These are phyloP conservation scores for Colletotrichum endophyticum DNA, from an alignment of 2,329 filamentous ascomycete genomes.

Conservation along the genomic window DNA sequence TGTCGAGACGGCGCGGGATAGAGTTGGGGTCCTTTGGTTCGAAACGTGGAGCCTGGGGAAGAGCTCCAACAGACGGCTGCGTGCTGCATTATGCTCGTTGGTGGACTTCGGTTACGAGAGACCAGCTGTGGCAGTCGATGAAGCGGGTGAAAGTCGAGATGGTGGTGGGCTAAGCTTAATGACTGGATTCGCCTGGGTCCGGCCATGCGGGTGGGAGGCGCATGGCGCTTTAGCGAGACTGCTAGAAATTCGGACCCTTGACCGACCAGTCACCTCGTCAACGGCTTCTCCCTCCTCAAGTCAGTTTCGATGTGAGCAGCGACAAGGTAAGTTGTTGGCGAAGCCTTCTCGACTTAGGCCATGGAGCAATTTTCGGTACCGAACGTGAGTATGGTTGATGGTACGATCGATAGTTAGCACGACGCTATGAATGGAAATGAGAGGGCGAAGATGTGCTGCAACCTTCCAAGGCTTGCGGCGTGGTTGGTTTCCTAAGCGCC, in stretches of 20 bases:
- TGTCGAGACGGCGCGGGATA: neutral
- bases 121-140: neutral
- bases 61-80: neutral
- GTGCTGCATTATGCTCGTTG: neutral
- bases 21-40: neutral
- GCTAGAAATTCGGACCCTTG: neutral
- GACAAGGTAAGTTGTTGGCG: neutral
- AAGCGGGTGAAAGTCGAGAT: neutral
- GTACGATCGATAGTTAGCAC: neutral
- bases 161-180: neutral
- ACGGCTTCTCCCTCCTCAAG: neutral
- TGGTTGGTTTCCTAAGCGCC: neutral
- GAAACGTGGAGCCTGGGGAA: neutral
- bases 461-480: neutral
- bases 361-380: neutral
- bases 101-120: neutral
- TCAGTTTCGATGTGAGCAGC: neutral
- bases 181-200: neutral
- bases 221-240: neutral
- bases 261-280: neutral
- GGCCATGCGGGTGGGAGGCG: conserved; percentile 10
- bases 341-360: neutral
- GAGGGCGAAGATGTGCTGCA: neutral
- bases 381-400: neutral
- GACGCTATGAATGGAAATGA: neutral